phyloP scores from a whole-genome alignment of 1,284 basidiomycete genomes.

The Ganoderma resinaceum region DNA sequence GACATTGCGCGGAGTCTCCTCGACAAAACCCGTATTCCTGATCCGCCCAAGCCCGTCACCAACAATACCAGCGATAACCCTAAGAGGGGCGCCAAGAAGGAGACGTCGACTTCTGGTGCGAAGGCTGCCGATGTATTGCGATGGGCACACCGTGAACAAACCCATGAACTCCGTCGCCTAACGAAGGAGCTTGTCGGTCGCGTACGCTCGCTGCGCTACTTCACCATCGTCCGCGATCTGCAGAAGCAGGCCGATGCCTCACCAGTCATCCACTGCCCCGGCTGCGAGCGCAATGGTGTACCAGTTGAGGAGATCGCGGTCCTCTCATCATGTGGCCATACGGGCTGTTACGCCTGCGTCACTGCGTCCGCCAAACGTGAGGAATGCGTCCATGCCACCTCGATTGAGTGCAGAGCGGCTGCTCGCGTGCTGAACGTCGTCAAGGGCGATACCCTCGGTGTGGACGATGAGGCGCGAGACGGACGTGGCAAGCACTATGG shows the following conservation, averaged over 20 bases:
- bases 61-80: slow-evolving; percentile 43
- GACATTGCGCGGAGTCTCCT: slow-evolving; percentile 65
- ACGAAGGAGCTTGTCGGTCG: slow-evolving; percentile 90
- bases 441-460: slow-evolving; percentile 81
- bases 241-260: slow-evolving; percentile 74
- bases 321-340: slow-evolving; percentile 90
- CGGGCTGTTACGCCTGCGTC: slow-evolving; percentile 82
- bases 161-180: slow-evolving; percentile 83
- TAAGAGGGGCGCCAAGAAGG: slow-evolving; percentile 53
- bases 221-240: slow-evolving; percentile 87
- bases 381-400: slow-evolving; percentile 78
- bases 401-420: slow-evolving; percentile 74
- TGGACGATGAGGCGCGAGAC: slow-evolving; percentile 79
- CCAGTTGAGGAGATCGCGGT: slow-evolving; percentile 79
- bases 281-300: slow-evolving; percentile 62
- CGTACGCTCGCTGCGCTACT: slow-evolving; percentile 89
- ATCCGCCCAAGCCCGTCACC: slow-evolving; percentile 35
- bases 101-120: slow-evolving; percentile 59
- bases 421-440: slow-evolving; percentile 84
- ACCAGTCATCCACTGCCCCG: slow-evolving; percentile 64
- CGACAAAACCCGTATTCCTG: slow-evolving; percentile 61
- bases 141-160: slow-evolving; percentile 88
- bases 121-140: slow-evolving; percentile 65
- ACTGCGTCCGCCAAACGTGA: slow-evolving; percentile 75
- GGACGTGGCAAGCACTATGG: slow-evolving; percentile 85